These are phyloP conservation scores for Stipa capillata DNA, from an alignment of 176 grass and related monocot species.

Conservation along the genomic window DNA sequence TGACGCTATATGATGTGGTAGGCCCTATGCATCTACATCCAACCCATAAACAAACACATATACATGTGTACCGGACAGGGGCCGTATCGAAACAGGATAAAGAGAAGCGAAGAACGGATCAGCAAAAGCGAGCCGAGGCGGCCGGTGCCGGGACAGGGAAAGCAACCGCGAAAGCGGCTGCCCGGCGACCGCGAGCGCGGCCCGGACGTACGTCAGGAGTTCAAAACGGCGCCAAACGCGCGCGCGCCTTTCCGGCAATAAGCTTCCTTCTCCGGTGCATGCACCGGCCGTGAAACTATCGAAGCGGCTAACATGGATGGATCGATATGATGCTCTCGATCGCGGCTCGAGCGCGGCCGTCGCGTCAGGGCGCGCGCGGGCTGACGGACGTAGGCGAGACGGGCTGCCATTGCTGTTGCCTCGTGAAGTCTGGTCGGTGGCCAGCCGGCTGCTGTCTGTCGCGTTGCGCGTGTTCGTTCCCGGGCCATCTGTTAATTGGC, in stretches of 20 bases:
- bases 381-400: neutral
- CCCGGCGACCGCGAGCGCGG: neutral
- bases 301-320: neutral
- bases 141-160: neutral
- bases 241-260: neutral
- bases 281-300: neutral
- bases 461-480: neutral
- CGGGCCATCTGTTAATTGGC: neutral
- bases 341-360: neutral
- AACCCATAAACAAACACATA: neutral
- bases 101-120: neutral
- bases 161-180: slow-evolving; percentile 5
- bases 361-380: neutral
- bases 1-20: neutral
- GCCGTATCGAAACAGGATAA: neutral
- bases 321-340: too few species aligned
- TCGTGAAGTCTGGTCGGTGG: neutral
- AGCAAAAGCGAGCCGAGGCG: neutral
- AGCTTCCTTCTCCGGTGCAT: neutral
- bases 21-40: neutral
- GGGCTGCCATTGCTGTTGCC: neutral
- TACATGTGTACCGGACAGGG: neutral
- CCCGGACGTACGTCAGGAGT: neutral
- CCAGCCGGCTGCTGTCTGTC: neutral
- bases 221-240: neutral